Base-by-base conservation (phyloP, 164 flowering plant genomes). In the Vitis amurensis region DNA sequence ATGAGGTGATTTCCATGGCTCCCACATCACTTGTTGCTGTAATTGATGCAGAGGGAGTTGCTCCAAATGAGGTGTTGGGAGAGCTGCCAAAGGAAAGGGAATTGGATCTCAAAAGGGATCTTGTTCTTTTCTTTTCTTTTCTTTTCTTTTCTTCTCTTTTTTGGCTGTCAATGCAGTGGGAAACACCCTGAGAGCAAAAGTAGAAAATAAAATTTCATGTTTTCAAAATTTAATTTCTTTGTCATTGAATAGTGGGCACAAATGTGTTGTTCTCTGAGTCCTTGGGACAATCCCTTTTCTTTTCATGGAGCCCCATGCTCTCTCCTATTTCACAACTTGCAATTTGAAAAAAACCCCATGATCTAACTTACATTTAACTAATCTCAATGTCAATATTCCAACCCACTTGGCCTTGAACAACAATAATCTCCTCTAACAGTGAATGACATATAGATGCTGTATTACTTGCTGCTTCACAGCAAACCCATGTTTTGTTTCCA, bases 151-250 rank as follows among this genome's bases (percentile, higher is more conserved):
- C 29, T 61, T 69, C 74, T 71, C 70, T 55, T 63, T 71, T 75
- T 68, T 49, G 56, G 79, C 68, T 79, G 83, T 80, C 82, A 80
- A 68, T 76, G 82, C 73, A 78, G 71, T 79, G 80, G 88, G 86
- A 82, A 85, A 81, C 84, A 85, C 73, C 79, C 75, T 76, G 78
- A 79, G 76, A 81, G 77, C 74, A 72, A 66, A 78, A 73, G 59
- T 58, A 15, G 59, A 51, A 66, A 76, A 75, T 56, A 68, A 71
- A 74, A 75, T 58, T 66, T 72, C 59, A 55, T 67, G 70, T 55
- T 69, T 71, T 37, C 63, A 48, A 50, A 70, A 57, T 65, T 70
- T 27, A 59, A 48, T 69, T 63, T 31, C 16, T 61, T 73, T 73
- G 76, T 75, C 48, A 67, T 68, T 72, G 76, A 71, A 71, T 49